Evolutionary conservation across 2,329 filamentous ascomycete genomes (phyloP).

Genomic region (Emericellopsis atlantica): DNA sequence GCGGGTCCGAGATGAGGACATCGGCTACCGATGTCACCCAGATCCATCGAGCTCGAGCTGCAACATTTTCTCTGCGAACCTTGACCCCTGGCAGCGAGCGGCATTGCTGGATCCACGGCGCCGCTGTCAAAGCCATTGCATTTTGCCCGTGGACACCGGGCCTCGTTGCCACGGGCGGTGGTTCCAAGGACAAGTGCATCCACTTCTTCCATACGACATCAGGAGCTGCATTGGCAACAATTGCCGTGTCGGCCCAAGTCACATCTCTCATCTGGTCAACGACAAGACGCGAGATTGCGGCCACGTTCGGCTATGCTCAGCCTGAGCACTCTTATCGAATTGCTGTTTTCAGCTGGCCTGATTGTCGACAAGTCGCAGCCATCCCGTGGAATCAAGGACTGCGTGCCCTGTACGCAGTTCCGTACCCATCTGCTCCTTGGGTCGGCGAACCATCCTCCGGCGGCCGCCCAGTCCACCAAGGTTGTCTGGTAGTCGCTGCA

Average conservation of each 20-base stretch:
- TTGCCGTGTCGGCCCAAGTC: constrained; percentile 86
- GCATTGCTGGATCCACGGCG: constrained; percentile 66
- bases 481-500: constrained; percentile 77
- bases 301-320: constrained; percentile 87
- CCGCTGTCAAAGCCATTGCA: constrained; percentile 91
- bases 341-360: constrained; percentile 89
- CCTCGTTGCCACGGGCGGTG: constrained; percentile 80
- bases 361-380: constrained; percentile 72
- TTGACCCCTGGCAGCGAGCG: constrained; percentile 46
- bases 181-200: constrained; percentile 88
- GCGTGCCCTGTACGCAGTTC: constrained; percentile 75
- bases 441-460: constrained; percentile 12
- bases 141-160: constrained; percentile 91
- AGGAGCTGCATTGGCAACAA: constrained; percentile 75
- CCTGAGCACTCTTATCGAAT: constrained; percentile 83
- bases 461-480: constrained; percentile 18
- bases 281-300: constrained; percentile 74
- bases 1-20: not conserved
- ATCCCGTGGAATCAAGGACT: constrained; percentile 75
- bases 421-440: constrained; percentile 49
- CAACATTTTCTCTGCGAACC: constrained; percentile 25
- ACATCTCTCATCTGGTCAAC: constrained; percentile 86
- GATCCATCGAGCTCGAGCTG: constrained; percentile 13
- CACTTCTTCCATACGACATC: constrained; percentile 88
- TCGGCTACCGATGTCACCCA: constrained; percentile 8